Evolutionary conservation across 805 yeast genomes (phyloP).

Genomic region (Limtongia smithiae): DNA sequence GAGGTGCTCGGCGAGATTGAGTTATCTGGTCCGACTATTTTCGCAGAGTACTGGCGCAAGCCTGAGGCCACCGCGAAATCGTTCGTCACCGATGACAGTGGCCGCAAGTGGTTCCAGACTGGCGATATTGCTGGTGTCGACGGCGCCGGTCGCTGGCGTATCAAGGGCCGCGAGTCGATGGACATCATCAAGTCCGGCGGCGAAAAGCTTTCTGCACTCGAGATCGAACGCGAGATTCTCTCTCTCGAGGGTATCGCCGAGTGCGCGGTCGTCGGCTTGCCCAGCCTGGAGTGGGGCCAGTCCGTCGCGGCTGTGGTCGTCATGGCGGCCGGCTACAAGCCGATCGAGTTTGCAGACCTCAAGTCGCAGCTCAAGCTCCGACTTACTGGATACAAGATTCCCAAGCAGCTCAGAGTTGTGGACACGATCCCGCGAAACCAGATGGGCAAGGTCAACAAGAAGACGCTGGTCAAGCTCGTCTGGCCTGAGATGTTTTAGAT

Average conservation of each 20-base stretch:
- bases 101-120: conserved; percentile 49
- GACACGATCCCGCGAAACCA: conserved; percentile 37
- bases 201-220: conserved; percentile 38
- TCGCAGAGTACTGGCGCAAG: conserved; percentile 48
- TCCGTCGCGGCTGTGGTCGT: conserved; percentile 35
- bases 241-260: conserved; percentile 34
- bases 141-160: conserved; percentile 45
- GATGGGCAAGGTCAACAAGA: conserved; percentile 39
- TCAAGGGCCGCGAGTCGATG: conserved; percentile 42
- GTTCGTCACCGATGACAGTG: conserved; percentile 40
- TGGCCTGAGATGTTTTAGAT: conserved; percentile 27
- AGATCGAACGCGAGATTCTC: conserved; percentile 38
- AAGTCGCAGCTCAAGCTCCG: conserved; percentile 31
- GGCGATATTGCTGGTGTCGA: conserved; percentile 56
- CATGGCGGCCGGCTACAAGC: conserved; percentile 23
- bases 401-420: conserved; percentile 34
- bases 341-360: conserved; percentile 24
- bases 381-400: conserved; percentile 36
- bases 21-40: conserved; percentile 54
- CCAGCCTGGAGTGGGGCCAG: conserved; percentile 37
- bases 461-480: conserved; percentile 32
- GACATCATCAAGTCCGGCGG: conserved; percentile 40
- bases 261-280: conserved; percentile 37
- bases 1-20: conserved; percentile 48
- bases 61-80: conserved; percentile 47